Evolutionary conservation across 2,329 filamentous ascomycete genomes (phyloP), one percentile per base, ranked within the genome.

Genomic region (Coleophoma cylindrospora): DNA sequence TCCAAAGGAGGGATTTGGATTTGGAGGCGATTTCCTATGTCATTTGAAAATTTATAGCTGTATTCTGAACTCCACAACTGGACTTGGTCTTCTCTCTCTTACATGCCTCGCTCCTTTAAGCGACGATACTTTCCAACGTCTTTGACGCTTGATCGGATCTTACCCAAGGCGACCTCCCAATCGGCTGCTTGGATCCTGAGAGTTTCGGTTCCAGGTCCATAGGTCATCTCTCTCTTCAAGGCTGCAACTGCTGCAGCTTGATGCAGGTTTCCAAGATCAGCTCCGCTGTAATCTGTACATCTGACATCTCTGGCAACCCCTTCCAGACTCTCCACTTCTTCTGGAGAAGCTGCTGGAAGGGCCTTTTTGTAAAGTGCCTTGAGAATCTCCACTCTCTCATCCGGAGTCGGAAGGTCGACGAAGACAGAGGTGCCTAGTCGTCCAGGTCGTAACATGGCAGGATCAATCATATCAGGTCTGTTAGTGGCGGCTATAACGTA

Each of bases 401-500:
- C 76, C 0, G 85, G 74, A 22, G 83, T 85, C 0, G 94, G 94
- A 0, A 97, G 72, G 61, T 94, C 91, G 37, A 99, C 87, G 59
- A 92, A 96, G 22, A 97, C 77, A n/a, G 86, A 81, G 0, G 86
- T 92, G 56, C 91, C 92, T 1, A 99, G 77, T 22, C 94, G 85
- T 1, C 94, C 94, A 0, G 94, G 92, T 1, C 94, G 86, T 11
- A 97, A 79, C 83, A 99, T 95, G 1, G 94, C 94, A 2, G 89
- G 84, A 66, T 99, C 94, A 58, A 99, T 97, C 72, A 96, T 95
- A 64, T 97, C 92, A 0, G 92, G 92, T 0, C 94, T 76, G 67
- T 99, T 99, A 2, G 94, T 97, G 0, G 94, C 94, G 21, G 89
- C 94, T 51, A 99, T 90, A 14, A 99, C 86, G 67, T 94, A 97